Evolutionary conservation across 2,329 filamentous ascomycete genomes (phyloP).

Genomic region (Aspergillus sp.): DNA sequence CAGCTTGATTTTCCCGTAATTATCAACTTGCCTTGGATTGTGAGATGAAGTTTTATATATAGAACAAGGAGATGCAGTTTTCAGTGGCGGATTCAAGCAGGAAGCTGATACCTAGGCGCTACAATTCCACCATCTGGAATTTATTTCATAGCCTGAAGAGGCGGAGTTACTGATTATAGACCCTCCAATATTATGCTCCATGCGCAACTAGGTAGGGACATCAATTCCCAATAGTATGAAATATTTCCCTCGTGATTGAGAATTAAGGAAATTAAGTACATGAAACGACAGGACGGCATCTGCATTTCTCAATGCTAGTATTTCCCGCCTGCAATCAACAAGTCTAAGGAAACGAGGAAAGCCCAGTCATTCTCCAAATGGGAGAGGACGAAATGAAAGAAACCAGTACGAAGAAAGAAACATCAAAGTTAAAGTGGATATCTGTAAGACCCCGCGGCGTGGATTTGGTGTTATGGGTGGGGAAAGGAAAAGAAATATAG

Average conservation of each 20-base stretch:
- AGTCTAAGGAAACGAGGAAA: constrained; percentile 22
- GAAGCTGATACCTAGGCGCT: too few species aligned
- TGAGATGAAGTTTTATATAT: not conserved
- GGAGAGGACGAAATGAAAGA: constrained; percentile 12
- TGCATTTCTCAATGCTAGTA: constrained; percentile 22
- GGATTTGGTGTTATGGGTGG: constrained; percentile 23
- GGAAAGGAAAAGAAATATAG: constrained; percentile 8
- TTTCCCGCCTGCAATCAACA: constrained; percentile 21
- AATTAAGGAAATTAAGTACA: constrained; percentile 34
- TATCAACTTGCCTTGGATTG: constrained; percentile 2
- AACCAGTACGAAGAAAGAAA: constrained; percentile 19
- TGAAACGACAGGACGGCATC: constrained; percentile 22
- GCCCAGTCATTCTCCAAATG: constrained; percentile 13
- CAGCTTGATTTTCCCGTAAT: constrained; percentile 1
- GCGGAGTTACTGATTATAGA: too few species aligned
- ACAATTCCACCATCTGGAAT: too few species aligned
- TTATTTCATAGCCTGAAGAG: too few species aligned
- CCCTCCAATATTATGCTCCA: too few species aligned
- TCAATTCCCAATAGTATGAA: constrained; percentile 6
- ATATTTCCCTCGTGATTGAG: constrained; percentile 20
- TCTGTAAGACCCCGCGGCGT: constrained; percentile 31
- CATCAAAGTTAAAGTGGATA: constrained; percentile 32
- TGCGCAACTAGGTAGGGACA: too few species aligned
- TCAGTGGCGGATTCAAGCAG: too few species aligned
- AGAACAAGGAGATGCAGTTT: too few species aligned